phyloP scores from a whole-genome alignment of 805 yeast genomes.

The Priceomyces haplophilus region DNA sequence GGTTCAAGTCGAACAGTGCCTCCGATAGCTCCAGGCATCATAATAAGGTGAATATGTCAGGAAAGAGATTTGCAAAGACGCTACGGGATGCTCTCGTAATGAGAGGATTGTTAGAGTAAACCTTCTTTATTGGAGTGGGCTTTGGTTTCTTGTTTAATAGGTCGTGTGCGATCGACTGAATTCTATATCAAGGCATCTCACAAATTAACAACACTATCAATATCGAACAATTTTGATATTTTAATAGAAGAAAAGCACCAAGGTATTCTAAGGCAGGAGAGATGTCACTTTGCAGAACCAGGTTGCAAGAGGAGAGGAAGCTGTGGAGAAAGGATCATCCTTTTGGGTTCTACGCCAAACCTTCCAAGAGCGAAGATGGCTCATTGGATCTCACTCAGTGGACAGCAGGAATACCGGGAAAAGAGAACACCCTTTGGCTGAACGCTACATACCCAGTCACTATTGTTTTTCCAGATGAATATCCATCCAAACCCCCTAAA shows the following conservation, averaged over 20 bases:
- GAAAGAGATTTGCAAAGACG: no score
- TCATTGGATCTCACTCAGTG: conserved; percentile 79
- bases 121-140: no score
- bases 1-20: neutral
- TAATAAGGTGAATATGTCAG: no score
- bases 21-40: no score
- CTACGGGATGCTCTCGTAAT: no score
- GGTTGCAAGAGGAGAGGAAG: conserved; percentile 93
- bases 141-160: no score
- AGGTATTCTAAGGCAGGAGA: neutral
- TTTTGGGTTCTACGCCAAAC: conserved; percentile 94
- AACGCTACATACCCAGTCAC: conserved; percentile 87
- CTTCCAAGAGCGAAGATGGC: conserved; percentile 76
- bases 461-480: conserved; percentile 81
- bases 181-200: no score
- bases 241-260: neutral
- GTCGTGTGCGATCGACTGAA: no score
- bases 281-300: conserved; percentile 64
- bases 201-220: no score
- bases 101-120: no score
- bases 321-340: conserved; percentile 99
- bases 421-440: conserved; percentile 80
- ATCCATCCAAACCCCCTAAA: conserved; percentile 96
- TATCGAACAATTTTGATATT: neutral
- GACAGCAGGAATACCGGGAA: conserved; percentile 97